Evolutionary conservation across 331 rosid genomes (phyloP).

Genomic region (Pyrus hybrid): DNA sequence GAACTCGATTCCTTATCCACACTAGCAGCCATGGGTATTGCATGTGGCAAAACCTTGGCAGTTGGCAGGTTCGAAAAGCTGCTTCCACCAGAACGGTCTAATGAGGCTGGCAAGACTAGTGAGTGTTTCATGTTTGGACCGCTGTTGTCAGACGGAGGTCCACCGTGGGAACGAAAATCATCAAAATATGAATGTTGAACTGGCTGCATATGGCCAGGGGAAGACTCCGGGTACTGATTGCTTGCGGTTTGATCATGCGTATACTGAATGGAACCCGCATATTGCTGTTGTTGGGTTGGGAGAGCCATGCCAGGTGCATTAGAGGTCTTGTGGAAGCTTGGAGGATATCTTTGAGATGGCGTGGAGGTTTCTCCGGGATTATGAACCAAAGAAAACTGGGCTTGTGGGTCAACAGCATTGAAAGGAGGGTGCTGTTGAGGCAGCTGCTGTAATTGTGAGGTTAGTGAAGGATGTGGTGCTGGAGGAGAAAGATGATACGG

Average conservation of each 20-base stretch:
- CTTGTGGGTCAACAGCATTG: conserved; percentile 8
- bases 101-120: neutral
- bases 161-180: conserved; percentile 3
- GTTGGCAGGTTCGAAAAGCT: conserved; percentile 8
- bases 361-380: neutral
- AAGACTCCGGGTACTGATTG: conserved; percentile 1
- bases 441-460: conserved; percentile 14
- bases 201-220: conserved; percentile 10
- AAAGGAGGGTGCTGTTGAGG: neutral
- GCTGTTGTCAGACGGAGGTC: conserved; percentile 14
- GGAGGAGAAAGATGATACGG: conserved; percentile 14
- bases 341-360: conserved; percentile 13
- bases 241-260: conserved; percentile 4
- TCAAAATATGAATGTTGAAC: conserved; percentile 8
- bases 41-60: conserved; percentile 22
- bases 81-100: conserved; percentile 2
- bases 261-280: conserved; percentile 5
- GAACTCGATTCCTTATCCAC: conserved; percentile 24
- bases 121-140: conserved; percentile 3
- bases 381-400: neutral
- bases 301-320: conserved; percentile 1
- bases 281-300: conserved; percentile 1
- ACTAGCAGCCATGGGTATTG: conserved; percentile 36
- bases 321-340: conserved; percentile 9
- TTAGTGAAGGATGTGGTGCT: conserved; percentile 4